Base-by-base conservation (phyloP, 257 asterid species). In the Thymus mandschuricus region DNA sequence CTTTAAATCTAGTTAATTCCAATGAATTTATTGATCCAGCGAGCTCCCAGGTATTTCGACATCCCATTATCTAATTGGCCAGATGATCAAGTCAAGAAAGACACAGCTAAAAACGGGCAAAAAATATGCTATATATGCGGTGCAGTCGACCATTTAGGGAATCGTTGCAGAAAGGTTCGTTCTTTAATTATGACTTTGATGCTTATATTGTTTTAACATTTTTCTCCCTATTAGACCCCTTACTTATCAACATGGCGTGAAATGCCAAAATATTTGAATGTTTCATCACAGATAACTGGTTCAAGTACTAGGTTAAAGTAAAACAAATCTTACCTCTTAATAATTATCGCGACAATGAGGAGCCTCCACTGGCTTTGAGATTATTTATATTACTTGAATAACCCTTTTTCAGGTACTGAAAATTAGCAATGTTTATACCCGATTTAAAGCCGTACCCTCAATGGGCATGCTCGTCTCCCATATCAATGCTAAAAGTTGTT, bases 71-170 rank as follows among this genome's bases (percentile, higher is more conserved):
- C 45, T 63, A 28, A 54, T 64, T 61, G 49, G 60, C 27, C 0
- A 29, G 57, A 64, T 52, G 54, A 66, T 15, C 15, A 31, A 5
- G 31, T 41, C 68, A 29, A 45, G 46, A 41, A 8, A 10, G 8
- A 4, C 30, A 38, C 50, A 55, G 21, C 38, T 43, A 72, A 60
- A 73, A 50, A 38, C 44, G 75, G 40, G 68, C 35, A 10, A 52
- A 74, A 70, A 50, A 50, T 64, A 41, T 81, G 86, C 85, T 72
- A 70, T 70, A 58, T 74, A 61, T 85, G 85, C 33, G 88, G 78
- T 52, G 76, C 44, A 57, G 21, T 13, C 38, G 55, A 70, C 34
- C 86, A 83, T 46, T 40, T 11, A 6, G 86, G 82, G 51, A 57
- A 52, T 15, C 28, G 5, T 4, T 76, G 85, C 79, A 64, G 61